A percentile compares a stretch with the other conserved stretches of the same genome.
phyloP scores from a whole-genome alignment of 2,329 filamentous ascomycete genomes.

The Parastagonospora nodorum region DNA sequence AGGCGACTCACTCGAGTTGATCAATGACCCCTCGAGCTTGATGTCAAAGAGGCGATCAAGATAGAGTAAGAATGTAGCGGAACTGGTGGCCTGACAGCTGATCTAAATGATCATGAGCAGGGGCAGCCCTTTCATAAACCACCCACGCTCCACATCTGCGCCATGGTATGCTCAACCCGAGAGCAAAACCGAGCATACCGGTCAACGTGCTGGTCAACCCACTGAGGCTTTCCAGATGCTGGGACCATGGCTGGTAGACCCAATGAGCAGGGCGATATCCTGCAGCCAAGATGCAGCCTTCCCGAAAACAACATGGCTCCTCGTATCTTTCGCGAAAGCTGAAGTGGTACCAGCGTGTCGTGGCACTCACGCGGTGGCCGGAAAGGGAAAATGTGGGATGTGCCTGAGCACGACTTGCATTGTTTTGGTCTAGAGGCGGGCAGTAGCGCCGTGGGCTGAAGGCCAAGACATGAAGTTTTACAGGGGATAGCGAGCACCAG shows the following conservation, averaged over 20 bases:
- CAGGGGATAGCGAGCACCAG: slow-evolving; percentile 19
- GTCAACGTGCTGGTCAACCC: slow-evolving; percentile 11
- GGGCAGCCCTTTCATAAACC: slow-evolving; percentile 11
- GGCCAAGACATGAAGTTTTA: slow-evolving; percentile 6
- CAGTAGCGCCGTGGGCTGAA: slow-evolving; percentile 8
- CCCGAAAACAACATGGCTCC: slow-evolving; percentile 11
- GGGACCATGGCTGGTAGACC: neutral
- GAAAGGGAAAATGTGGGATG: slow-evolving; percentile 20
- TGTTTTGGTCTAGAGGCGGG: slow-evolving; percentile 13
- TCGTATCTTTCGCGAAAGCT: slow-evolving; percentile 19
- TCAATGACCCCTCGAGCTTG: neutral
- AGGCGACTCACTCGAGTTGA: neutral
- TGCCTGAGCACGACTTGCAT: slow-evolving; percentile 19
- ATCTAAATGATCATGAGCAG: neutral
- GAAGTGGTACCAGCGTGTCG: slow-evolving; percentile 21
- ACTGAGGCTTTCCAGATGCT: slow-evolving; percentile 7
- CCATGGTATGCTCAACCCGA: slow-evolving; percentile 4
- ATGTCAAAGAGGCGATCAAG: neutral
- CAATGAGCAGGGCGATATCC: slow-evolving; percentile 14
- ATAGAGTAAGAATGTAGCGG: neutral
- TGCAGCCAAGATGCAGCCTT: slow-evolving; percentile 13
- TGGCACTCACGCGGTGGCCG: slow-evolving; percentile 20
- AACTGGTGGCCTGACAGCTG: neutral
- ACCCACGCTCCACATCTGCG: neutral
- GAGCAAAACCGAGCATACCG: slow-evolving; percentile 11